These are phyloP conservation scores for Corchorus olitorius DNA, from an alignment of 345 rosid species.

Conservation along the genomic window DNA sequence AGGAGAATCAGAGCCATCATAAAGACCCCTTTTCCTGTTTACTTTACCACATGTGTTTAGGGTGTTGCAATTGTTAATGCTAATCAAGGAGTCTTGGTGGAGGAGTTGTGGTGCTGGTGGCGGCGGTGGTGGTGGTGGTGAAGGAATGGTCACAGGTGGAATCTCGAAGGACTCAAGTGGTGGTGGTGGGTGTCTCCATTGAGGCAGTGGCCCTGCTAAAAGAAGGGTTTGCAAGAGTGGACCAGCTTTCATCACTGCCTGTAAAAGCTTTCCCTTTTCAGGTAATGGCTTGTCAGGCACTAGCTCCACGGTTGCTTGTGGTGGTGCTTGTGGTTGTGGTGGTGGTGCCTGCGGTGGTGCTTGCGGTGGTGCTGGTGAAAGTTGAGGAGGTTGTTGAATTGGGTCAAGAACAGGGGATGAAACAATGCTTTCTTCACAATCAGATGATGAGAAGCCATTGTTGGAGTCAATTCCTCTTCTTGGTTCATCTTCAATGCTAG, in stretches of 20 bases:
- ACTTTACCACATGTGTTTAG: slow-evolving; percentile 49
- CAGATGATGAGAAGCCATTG: slow-evolving; percentile 85
- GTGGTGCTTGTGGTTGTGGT: slow-evolving; percentile 21
- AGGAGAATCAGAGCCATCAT: slow-evolving; percentile 56
- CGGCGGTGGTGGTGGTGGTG: slow-evolving; percentile 54
- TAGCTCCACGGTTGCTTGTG: slow-evolving; percentile 38
- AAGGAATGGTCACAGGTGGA: slow-evolving; percentile 82
- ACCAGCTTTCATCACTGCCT: slow-evolving; percentile 96
- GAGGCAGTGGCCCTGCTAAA: slow-evolving; percentile 93
- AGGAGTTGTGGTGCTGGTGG: slow-evolving; percentile 43
- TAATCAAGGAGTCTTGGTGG: slow-evolving; percentile 47
- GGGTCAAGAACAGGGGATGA: slow-evolving; percentile 65
- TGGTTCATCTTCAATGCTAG: slow-evolving; percentile 90
- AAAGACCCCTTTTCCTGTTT: slow-evolving; percentile 64
- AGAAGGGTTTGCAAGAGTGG: slow-evolving; percentile 94
- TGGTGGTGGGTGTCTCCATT: slow-evolving; percentile 98
- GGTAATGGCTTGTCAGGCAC: slow-evolving; percentile 76
- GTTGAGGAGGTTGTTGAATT: slow-evolving; percentile 25
- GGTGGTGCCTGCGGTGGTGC: not conserved
- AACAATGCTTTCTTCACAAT: slow-evolving; percentile 88
- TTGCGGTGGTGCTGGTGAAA: slow-evolving; percentile 16
- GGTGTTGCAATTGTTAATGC: slow-evolving; percentile 32
- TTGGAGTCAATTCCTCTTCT: slow-evolving; percentile 61
- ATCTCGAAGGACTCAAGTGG: slow-evolving; percentile 88
- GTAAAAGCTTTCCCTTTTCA: slow-evolving; percentile 93